A percentile compares a stretch with the other conserved stretches of the same genome.
These are phyloP conservation scores for Sicyos edulis DNA, from an alignment of 306 rosid genomes.

Conservation along the genomic window DNA sequence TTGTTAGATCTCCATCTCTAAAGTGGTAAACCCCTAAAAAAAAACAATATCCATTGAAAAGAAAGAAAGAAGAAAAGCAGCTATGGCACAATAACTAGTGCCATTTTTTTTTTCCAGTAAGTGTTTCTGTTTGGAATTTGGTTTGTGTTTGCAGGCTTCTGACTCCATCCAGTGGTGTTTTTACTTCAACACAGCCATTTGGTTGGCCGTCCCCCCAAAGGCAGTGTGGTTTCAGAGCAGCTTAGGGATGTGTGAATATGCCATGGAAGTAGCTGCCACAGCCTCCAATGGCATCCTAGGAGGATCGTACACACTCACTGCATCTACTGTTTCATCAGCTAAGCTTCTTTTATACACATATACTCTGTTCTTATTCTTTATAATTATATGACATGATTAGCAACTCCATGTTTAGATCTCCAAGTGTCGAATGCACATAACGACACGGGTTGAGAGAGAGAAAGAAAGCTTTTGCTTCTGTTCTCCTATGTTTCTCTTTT, in stretches of 20 bases:
- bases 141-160: slow-evolving; percentile 20
- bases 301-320: neutral
- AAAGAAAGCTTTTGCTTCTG: neutral
- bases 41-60: neutral
- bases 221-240: slow-evolving; percentile 6
- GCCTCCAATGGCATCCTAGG: slow-evolving; percentile 18
- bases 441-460: neutral
- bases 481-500: neutral
- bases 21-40: neutral
- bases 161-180: slow-evolving; percentile 17
- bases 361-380: no score
- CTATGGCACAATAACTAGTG: neutral
- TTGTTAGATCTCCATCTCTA: slow-evolving; percentile 13
- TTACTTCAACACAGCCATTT: slow-evolving; percentile 7
- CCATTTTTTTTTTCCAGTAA: slow-evolving; percentile 1
- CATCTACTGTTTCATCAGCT: neutral
- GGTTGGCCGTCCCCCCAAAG: slow-evolving; percentile 12
- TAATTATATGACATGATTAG: no score
- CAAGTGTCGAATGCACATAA: neutral
- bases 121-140: slow-evolving; percentile 21
- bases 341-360: neutral
- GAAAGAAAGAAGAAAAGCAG: neutral
- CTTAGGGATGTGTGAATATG: slow-evolving; percentile 11
- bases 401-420: slow-evolving; percentile 1
- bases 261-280: slow-evolving; percentile 22